Percentiles rank a stretch among this genome's conserved stretches.
Conservation (phyloP, 768 basidiomycete genomes). For the Psilocybe subaeruginosa region DNA sequence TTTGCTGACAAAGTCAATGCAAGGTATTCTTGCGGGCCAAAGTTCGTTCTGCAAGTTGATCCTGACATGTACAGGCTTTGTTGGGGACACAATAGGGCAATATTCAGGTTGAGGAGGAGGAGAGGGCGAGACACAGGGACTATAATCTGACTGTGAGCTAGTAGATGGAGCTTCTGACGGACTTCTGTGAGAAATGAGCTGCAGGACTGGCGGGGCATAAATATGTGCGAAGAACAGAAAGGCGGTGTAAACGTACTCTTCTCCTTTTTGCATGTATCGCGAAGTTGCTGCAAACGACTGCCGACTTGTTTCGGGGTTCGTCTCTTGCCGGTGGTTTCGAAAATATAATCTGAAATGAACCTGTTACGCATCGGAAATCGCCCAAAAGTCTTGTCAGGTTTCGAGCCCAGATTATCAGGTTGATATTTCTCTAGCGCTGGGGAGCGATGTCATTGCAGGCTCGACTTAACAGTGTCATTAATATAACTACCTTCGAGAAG, state of each 20-base stretch:
- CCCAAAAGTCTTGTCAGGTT: slow-evolving; percentile 63
- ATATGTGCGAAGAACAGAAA: neutral
- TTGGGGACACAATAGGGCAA: neutral
- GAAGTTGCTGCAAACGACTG: slow-evolving; percentile 75
- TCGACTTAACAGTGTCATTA: neutral
- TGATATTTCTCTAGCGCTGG: slow-evolving; percentile 67
- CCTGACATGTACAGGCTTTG: slow-evolving; percentile 26
- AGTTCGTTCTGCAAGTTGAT: slow-evolving; percentile 22
- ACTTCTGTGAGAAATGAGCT: slow-evolving; percentile 30
- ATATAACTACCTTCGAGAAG: slow-evolving; percentile 61
- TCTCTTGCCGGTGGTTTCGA: slow-evolving; percentile 60
- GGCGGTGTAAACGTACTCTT: slow-evolving; percentile 26
- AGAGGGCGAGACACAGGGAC: slow-evolving; percentile 19
- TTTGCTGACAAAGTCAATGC: slow-evolving; percentile 22
- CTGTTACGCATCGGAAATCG: slow-evolving; percentile 79
- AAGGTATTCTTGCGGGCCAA: slow-evolving; percentile 21
- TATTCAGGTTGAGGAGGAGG: slow-evolving; percentile 21
- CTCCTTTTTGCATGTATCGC: slow-evolving; percentile 64
- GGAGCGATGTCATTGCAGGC: neutral
- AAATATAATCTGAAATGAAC: slow-evolving; percentile 79
- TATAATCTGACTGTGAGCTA: slow-evolving; percentile 20
- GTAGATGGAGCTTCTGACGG: slow-evolving; percentile 17
- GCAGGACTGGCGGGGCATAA: slow-evolving; percentile 25
- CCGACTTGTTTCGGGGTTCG: slow-evolving; percentile 81
- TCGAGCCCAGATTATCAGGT: slow-evolving; percentile 53